Evolutionary conservation across 2,329 filamentous ascomycete species (phyloP), one percentile per base, ranked within the genome.

Genomic region (Arthroderma uncinatum): DNA sequence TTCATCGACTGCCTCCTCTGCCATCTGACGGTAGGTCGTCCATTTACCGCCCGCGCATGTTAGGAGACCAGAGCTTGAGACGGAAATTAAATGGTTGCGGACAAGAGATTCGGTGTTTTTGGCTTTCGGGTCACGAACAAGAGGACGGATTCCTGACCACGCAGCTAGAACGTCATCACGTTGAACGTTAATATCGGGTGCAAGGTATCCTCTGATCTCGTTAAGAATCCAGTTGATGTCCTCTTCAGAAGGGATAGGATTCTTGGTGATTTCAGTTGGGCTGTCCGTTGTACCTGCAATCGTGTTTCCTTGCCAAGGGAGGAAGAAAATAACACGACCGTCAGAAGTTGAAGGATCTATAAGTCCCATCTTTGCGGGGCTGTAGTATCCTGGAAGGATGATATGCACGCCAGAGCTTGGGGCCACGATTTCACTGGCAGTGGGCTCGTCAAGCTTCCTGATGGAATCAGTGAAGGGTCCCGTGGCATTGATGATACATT

Each of bases 11-110:
- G 86, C 87, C 69, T 94, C 88, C 72, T 95, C 88, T 21, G 89
- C 87, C 89, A 95, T 94, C 71, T 94, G 87, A 57, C 89, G 85
- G 74, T 94, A 94, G 1, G 89, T 94, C 2, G 89, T 94, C 89
- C 89, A 94, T 74, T 95, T 94, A 52, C 89, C 89, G 64, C 89
- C 89, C 28, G 88, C 88, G 67, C 88, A 91, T 34, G 89, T 95
- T 62, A 95, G 74, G 19, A 94, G 79, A 9, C 89, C 89, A 5
- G 87, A 89, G 1, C 80, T 72, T n/a, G 88, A 92, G 53, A 88
- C 79, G 59, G 89, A 85, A 63, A 94, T 82, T 44, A 95, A 78
- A 69, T 94, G 89, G 70, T 91, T 94, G 57, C 89, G 86, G 54
- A 94, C 89, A 16, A 95, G 82, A 25, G 89, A 90, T 72, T 94